phyloP scores from a whole-genome alignment of 2,329 filamentous ascomycete species.

The Exophiala alcalophila region DNA sequence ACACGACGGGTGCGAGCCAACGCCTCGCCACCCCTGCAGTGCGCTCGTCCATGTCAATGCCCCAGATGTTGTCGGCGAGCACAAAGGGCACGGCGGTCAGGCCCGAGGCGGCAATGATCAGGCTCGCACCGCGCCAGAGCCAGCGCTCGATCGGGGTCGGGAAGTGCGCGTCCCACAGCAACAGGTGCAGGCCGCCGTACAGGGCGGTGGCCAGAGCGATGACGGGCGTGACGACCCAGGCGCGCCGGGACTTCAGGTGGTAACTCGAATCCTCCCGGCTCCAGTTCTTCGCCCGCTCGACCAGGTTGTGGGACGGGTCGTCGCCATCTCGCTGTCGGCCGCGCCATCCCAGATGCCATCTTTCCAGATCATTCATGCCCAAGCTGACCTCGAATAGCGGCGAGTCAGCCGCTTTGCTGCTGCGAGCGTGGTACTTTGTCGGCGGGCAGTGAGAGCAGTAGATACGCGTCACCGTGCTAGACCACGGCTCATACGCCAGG shows the following conservation, averaged over 20 bases:
- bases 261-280: no score
- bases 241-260: neutral
- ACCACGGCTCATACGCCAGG: neutral
- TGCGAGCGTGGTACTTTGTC: no score
- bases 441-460: neutral
- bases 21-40: neutral
- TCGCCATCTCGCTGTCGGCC: neutral
- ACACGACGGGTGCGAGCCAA: neutral
- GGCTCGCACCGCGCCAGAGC: neutral
- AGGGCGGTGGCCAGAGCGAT: conserved; percentile 1
- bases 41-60: neutral
- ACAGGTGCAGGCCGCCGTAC: conserved; percentile 10
- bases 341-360: neutral
- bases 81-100: neutral
- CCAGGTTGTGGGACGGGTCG: neutral
- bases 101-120: neutral
- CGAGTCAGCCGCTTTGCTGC: no score
- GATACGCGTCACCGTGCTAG: neutral
- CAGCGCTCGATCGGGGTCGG: neutral
- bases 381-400: neutral
- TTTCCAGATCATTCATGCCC: neutral
- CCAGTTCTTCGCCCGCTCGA: neutral
- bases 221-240: neutral
- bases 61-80: neutral
- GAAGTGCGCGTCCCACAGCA: conserved; percentile 5